A percentile compares a stretch with the other conserved stretches of the same genome.
Evolutionary conservation across 208 protist genomes (phyloP).

Genomic region (Entamoeba histolytica): DNA sequence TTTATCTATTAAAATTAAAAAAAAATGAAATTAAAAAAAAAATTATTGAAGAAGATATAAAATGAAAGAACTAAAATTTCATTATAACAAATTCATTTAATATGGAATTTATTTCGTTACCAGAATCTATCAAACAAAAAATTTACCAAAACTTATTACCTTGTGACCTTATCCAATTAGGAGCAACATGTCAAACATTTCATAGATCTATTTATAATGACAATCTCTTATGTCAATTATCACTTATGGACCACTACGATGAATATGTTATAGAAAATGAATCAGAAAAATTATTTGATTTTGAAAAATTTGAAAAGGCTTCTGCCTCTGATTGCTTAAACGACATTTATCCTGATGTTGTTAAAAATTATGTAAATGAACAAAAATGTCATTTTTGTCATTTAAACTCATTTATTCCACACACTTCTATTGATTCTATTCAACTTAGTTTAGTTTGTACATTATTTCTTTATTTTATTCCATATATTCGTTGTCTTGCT

Average conservation of each 20-base stretch:
- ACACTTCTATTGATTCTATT: no score
- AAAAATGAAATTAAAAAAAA: no score
- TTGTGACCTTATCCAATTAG: neutral
- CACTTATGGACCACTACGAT: neutral
- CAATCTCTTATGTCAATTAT: neutral
- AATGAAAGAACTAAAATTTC: no score
- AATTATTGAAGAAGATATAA: no score
- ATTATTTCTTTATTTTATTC: no score
- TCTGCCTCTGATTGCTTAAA: neutral
- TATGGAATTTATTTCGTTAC: neutral
- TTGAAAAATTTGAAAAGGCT: neutral
- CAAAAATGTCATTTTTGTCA: neutral
- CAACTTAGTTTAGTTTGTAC: no score
- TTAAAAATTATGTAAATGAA: neutral
- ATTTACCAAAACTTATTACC: neutral
- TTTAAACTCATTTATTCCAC: no score
- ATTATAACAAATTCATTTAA: no score
- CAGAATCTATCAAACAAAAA: neutral
- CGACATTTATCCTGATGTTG: neutral
- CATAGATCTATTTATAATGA: neutral
- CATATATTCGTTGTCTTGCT: no score
- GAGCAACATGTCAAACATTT: neutral
- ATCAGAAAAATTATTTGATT: neutral
- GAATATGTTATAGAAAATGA: neutral
- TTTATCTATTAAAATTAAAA: no score